Evolutionary conservation across 768 basidiomycete species (phyloP), one percentile per base, ranked within the genome.

Genomic region (Hemileccinum rubropunctum): DNA sequence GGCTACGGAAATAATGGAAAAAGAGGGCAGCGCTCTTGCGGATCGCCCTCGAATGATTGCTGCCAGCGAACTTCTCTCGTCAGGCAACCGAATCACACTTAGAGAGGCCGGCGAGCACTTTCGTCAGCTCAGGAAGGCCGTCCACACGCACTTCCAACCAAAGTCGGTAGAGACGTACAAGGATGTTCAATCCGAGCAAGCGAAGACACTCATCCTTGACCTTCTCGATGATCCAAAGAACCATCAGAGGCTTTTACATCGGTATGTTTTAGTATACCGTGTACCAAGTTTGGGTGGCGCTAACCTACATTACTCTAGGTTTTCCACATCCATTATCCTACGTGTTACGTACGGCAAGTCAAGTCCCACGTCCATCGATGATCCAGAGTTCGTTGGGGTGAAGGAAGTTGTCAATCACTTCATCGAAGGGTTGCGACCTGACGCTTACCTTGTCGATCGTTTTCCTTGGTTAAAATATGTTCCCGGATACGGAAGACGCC

Each of bases 1-100:
- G 9, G 80, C 80, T 0, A 71, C 78, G 0, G 81, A 83, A 8
- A 77, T 84, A 42, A 77, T 83, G 80, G 82, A 83, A 62, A 77
- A 78, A 42, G 80, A 82, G 56, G 81, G 82, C 1, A 74, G 76
- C 0, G 60, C 70, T 1, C 68, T 78, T 11, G 75, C 67, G 0
- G 82, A 83, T 58, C 66, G 82, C 30, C 82, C 82, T 15, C 54
- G 56, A 0, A 74, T 70, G 47, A 78, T 83, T 35, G 73, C 82
- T 0, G 81, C 79, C 0, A 75, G 75, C 1, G 78, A 83, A 47
- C 74, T 78, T 0, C 68, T 83, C 0, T 79, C 76, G 0, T 78
- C 80, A 5, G 77, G 77, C 0, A 81, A 82, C 74, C 66, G 82
- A 21, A 67, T 79, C 7, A 51, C 80, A 15, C 62, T 82, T 2